Evolutionary conservation across 164 flowering plant species (phyloP).

Genomic region (Cinnamomum chago): DNA sequence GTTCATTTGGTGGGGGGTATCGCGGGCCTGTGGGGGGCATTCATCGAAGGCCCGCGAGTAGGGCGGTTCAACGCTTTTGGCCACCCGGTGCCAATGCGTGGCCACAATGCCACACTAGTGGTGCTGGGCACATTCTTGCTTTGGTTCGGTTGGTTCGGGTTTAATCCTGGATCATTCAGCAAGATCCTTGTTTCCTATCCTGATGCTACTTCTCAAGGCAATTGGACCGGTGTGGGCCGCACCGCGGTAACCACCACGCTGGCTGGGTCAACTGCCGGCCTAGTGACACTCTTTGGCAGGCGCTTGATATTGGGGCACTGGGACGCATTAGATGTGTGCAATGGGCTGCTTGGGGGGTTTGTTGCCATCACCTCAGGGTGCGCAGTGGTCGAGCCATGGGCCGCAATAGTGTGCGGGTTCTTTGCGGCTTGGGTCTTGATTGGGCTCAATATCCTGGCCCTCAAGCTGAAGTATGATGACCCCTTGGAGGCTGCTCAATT

Average conservation of each 20-base stretch:
- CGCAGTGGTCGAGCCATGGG: constrained; percentile 77
- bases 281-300: constrained; percentile 51
- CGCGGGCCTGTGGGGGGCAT: constrained; percentile 60
- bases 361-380: constrained; percentile 63
- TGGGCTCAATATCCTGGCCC: constrained; percentile 49
- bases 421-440: constrained; percentile 60
- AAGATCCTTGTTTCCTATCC: constrained; percentile 48
- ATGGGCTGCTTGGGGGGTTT: constrained; percentile 58
- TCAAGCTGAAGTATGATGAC: constrained; percentile 49
- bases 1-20: constrained; percentile 64
- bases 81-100: constrained; percentile 47
- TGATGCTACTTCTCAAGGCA: constrained; percentile 30
- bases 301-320: constrained; percentile 57
- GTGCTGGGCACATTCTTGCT: constrained; percentile 59
- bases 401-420: constrained; percentile 63
- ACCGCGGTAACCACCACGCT: constrained; percentile 65
- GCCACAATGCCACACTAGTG: constrained; percentile 62
- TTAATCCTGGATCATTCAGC: constrained; percentile 58
- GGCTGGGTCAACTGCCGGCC: constrained; percentile 56
- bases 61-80: constrained; percentile 61
- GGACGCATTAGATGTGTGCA: constrained; percentile 60
- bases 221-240: constrained; percentile 52
- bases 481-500: constrained; percentile 71
- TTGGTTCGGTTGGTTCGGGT: constrained; percentile 77
- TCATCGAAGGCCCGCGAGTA: constrained; percentile 62